These are phyloP conservation scores for Eucalyptus erythrocorys DNA, from an alignment of 345 rosid genomes.

Conservation along the genomic window DNA sequence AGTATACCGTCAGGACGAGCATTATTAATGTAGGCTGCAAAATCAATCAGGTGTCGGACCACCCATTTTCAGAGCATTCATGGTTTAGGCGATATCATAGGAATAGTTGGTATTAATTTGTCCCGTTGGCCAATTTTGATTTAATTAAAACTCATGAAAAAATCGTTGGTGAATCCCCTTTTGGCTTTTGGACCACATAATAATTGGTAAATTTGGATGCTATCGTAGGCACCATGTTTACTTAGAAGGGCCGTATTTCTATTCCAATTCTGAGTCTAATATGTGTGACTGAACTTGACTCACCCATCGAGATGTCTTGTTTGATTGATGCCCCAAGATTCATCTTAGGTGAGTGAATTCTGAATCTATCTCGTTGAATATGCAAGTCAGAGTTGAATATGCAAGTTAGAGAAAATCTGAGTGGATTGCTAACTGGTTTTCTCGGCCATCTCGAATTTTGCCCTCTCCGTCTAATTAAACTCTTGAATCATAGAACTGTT, in stretches of 20 bases:
- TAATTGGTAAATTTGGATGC: not conserved
- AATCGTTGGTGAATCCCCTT: too few species aligned
- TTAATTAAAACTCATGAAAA: not conserved
- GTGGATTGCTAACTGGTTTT: not conserved
- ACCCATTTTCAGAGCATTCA: not conserved
- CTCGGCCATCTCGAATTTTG: not conserved
- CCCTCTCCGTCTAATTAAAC: not conserved
- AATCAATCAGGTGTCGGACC: not conserved
- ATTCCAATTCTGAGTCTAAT: not conserved
- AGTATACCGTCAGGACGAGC: not conserved
- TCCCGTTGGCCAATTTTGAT: rapidly evolving
- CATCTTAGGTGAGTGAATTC: not conserved
- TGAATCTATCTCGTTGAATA: not conserved
- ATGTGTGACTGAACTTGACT: not conserved
- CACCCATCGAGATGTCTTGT: not conserved
- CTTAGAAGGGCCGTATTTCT: not conserved
- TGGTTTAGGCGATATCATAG: not conserved
- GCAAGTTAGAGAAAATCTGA: not conserved
- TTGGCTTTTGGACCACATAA: not conserved
- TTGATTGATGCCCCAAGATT: not conserved
- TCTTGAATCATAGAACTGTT: not conserved
- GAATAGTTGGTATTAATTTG: not conserved
- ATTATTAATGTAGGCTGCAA: not conserved
- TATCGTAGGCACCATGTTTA: not conserved
- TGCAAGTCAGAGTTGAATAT: not conserved